Conservation (phyloP, 495 filamentous ascomycete genomes). For the Penicillium waksmanii region DNA sequence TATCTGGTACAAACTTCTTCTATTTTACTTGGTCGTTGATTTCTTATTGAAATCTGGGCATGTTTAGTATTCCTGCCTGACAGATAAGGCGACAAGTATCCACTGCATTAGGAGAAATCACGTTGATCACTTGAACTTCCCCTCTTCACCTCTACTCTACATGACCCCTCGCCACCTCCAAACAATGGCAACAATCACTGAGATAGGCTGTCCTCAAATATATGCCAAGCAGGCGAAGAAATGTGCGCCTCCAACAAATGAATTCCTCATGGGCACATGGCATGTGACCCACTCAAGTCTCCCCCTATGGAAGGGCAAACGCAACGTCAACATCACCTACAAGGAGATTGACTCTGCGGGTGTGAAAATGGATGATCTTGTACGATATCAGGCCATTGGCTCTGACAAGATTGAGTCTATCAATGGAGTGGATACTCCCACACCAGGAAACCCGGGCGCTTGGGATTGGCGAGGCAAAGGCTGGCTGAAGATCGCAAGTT, state of each 20-base stretch:
- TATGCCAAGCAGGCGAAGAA: conserved; percentile 21
- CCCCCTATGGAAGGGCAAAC: conserved; percentile 66
- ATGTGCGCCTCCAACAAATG: conserved; percentile 55
- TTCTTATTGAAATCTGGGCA: conserved; percentile 56
- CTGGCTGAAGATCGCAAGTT: conserved; percentile 62
- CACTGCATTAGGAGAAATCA: not conserved
- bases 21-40: no score
- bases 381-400: conserved; percentile 60
- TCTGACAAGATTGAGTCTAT: conserved; percentile 60
- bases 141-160: not conserved
- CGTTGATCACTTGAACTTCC: not conserved
- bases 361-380: conserved; percentile 64
- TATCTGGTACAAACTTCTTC: no score
- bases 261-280: conserved; percentile 71
- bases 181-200: conserved; percentile 19
- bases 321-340: conserved; percentile 79
- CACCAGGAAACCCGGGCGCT: conserved; percentile 37
- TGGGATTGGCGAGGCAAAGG: conserved; percentile 78
- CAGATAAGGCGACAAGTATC: not conserved
- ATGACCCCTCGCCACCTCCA: no score
- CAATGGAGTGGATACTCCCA: conserved; percentile 64
- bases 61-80: conserved; percentile 50
- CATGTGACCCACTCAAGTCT: conserved; percentile 70
- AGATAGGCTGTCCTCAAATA: conserved; percentile 21
- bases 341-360: conserved; percentile 29